Conservation (phyloP, 1,139 yeast genomes). For the Geotrichum reessii region DNA sequence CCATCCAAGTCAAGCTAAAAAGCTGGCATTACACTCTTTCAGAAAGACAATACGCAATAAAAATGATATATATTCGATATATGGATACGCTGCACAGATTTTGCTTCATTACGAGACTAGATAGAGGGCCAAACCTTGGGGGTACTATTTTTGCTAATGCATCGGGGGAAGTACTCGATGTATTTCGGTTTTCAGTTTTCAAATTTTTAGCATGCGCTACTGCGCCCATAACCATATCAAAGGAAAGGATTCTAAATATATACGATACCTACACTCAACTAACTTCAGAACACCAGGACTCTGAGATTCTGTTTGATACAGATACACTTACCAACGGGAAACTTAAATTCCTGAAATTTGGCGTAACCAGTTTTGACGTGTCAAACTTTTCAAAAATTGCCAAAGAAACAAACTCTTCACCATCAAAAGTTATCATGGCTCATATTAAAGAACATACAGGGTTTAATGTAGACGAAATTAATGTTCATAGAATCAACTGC, state of each 20-base stretch:
- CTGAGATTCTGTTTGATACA: slow-evolving; percentile 10
- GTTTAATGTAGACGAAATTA: not conserved
- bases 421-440: slow-evolving; percentile 1
- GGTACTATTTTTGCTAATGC: slow-evolving; percentile 4
- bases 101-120: slow-evolving; percentile 7
- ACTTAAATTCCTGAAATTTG: slow-evolving; percentile 5
- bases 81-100: slow-evolving; percentile 7
- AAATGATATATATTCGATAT: slow-evolving; percentile 9
- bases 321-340: slow-evolving; percentile 1
- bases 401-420: not conserved
- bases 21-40: not conserved
- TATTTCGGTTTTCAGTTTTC: slow-evolving; percentile 7
- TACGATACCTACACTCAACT: slow-evolving; percentile 4
- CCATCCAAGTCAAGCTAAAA: not conserved
- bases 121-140: not conserved
- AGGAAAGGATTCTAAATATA: not conserved
- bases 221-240: not conserved
- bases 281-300: not conserved
- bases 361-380: slow-evolving; percentile 7
- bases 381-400: slow-evolving; percentile 1
- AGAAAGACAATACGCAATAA: not conserved
- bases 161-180: slow-evolving; percentile 12
- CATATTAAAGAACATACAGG: slow-evolving; percentile 6
- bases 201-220: slow-evolving; percentile 5
- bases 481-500: slow-evolving; percentile 7